Evolutionary conservation across 371 early-diverging fungal species (phyloP), one percentile per base, ranked within the genome.

Genomic region (Quaeritorhiza haematococci): DNA sequence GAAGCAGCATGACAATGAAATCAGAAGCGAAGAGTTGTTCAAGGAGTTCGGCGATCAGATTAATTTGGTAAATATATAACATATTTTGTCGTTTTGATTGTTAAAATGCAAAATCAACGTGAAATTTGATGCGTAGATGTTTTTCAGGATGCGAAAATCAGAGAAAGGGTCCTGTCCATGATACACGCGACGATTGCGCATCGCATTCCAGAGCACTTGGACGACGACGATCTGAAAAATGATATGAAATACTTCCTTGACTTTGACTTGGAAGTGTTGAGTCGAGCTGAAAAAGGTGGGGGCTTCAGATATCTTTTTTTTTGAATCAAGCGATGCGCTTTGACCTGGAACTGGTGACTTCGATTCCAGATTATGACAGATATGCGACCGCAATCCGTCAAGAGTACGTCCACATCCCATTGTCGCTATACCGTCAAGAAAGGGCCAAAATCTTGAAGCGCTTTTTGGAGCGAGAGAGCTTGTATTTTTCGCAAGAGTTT

Each of bases 161-260:
- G 23, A 13, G 21, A 47, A 10, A 47, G 8, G 21, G 35, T 47
- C 13, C 10, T 17, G 35, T 13, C 35, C 26, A 44, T 33, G 29
- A 54, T 54, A 44, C 30, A 26, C 21, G 55, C 55, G 3, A 54
- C 55, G 19, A 54, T 54, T 26, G 33, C 42, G n/a, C 55, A 54
- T 48, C 7, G 21, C 3, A 33, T 54, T 7, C 29, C 30, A 6
- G 30, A 35, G 24, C 3, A 23, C 21, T 33, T 32, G 19, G 19
- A 3, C 13, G 21, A 10, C 23, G 35, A 23, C 35, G 23, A 47
- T 47, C n/a, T 47, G 48, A 47, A 47, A 38, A 10, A 13, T 21
- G 38, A 42, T 42, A 19, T 54, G 34, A 44, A 54, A 29, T 51
- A 30, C 6, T 51, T 51, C 26, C n/a, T 51, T 17, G 51, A 51